A percentile compares a stretch with the other conserved stretches of the same genome.
These are phyloP conservation scores for Citrus sinensis DNA, from an alignment of 345 rosid species.

Conservation along the genomic window DNA sequence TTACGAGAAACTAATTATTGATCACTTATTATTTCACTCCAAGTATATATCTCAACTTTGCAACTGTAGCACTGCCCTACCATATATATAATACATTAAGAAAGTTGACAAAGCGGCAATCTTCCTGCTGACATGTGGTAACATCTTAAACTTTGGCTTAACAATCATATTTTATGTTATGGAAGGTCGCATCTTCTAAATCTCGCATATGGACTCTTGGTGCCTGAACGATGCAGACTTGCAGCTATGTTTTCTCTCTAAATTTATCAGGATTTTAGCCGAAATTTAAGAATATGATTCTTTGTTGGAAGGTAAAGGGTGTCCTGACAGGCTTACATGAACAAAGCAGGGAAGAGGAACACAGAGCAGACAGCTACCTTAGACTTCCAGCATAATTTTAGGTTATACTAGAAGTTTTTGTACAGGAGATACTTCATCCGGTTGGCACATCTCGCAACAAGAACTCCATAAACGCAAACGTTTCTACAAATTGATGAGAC, in stretches of 20 bases:
- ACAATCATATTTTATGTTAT: not conserved
- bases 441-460: conserved; percentile 14
- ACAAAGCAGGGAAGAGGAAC: not conserved
- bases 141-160: not conserved
- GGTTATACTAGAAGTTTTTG: conserved; percentile 29
- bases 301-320: not conserved
- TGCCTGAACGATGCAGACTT: not conserved
- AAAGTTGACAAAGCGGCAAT: not conserved
- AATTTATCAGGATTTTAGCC: not conserved
- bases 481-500: conserved; percentile 12
- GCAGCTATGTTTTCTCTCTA: not conserved
- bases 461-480: conserved; percentile 9
- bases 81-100: not conserved
- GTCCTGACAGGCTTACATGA: not conserved
- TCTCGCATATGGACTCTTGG: not conserved
- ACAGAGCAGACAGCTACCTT: conserved; percentile 1
- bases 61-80: not conserved
- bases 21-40: too few species aligned
- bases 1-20: too few species aligned
- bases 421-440: conserved; percentile 22
- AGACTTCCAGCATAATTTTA: conserved; percentile 19
- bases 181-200: not conserved
- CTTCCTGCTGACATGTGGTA: not conserved
- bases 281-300: not conserved
- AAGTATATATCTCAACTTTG: too few species aligned